These are phyloP conservation scores for Corymbia citriodora DNA, from an alignment of 441 rosid genomes.

Conservation along the genomic window DNA sequence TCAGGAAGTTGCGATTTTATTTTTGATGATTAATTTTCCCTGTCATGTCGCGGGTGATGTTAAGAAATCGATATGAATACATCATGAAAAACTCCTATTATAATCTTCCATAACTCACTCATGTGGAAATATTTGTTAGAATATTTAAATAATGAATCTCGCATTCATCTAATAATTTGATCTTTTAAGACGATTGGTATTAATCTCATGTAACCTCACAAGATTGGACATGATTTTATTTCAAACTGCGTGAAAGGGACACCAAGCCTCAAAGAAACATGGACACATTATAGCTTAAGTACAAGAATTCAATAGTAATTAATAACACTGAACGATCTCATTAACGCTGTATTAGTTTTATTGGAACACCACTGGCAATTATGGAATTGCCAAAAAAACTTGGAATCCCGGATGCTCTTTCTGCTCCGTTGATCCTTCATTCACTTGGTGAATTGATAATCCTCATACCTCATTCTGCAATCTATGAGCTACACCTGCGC, in stretches of 20 bases:
- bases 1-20: not conserved
- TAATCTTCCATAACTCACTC: accelerated
- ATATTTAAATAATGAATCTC: too few species aligned
- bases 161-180: too few species aligned
- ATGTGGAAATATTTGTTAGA: too few species aligned
- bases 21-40: accelerated
- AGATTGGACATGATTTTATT: accelerated
- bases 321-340: not conserved
- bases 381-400: not conserved
- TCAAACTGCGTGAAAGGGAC: too few species aligned
- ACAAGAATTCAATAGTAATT: not conserved
- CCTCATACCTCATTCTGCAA: not conserved
- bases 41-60: accelerated
- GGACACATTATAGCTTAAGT: not conserved
- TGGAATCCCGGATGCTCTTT: not conserved
- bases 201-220: accelerated
- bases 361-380: not conserved
- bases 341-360: accelerated
- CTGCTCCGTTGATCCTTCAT: not conserved
- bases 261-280: not conserved
- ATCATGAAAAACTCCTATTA: not conserved
- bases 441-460: accelerated
- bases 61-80: too few species aligned
- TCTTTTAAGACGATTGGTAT: accelerated
- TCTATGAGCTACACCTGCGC: not conserved